Conservation (phyloP, 2,329 filamentous ascomycete genomes). For the Coniochaeta ligniaria region DNA sequence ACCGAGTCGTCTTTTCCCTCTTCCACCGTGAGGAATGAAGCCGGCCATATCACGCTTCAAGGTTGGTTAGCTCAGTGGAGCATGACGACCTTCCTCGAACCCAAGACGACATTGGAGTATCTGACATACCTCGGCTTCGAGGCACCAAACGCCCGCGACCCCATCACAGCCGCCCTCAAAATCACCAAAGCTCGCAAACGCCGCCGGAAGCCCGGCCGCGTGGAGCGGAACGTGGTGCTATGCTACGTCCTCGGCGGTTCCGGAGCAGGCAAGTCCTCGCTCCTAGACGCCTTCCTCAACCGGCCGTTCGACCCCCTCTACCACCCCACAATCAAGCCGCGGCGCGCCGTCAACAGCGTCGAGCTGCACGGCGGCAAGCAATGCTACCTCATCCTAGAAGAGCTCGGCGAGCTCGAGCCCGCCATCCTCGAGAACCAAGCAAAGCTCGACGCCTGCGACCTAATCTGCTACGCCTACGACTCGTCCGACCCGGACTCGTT, state of each 20-base stretch:
- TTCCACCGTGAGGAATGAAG: slow-evolving; percentile 91
- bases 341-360: slow-evolving; percentile 90
- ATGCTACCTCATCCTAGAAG: slow-evolving; percentile 91
- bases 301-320: slow-evolving; percentile 79
- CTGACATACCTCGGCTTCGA: slow-evolving; percentile 95
- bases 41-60: slow-evolving; percentile 89
- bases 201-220: slow-evolving; percentile 70
- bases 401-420: slow-evolving; percentile 90
- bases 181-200: slow-evolving; percentile 88
- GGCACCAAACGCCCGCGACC: slow-evolving; percentile 64
- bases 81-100: slow-evolving; percentile 97
- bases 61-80: slow-evolving; percentile 99
- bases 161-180: slow-evolving; percentile 78
- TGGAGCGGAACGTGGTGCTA: slow-evolving; percentile 89
- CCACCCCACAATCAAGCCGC: slow-evolving; percentile 89
- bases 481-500: slow-evolving; percentile 96
- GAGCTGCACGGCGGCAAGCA: slow-evolving; percentile 94
- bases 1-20: slow-evolving; percentile 82
- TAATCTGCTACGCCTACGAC: slow-evolving; percentile 94
- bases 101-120: slow-evolving; percentile 91
- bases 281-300: slow-evolving; percentile 87
- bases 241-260: slow-evolving; percentile 87
- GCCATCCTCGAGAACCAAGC: slow-evolving; percentile 88
- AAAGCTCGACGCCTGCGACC: slow-evolving; percentile 86
- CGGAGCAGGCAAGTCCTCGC: slow-evolving; percentile 81